phyloP scores from a whole-genome alignment of 352 stramenopile genomes.

The Globisporangium paroecandrum region DNA sequence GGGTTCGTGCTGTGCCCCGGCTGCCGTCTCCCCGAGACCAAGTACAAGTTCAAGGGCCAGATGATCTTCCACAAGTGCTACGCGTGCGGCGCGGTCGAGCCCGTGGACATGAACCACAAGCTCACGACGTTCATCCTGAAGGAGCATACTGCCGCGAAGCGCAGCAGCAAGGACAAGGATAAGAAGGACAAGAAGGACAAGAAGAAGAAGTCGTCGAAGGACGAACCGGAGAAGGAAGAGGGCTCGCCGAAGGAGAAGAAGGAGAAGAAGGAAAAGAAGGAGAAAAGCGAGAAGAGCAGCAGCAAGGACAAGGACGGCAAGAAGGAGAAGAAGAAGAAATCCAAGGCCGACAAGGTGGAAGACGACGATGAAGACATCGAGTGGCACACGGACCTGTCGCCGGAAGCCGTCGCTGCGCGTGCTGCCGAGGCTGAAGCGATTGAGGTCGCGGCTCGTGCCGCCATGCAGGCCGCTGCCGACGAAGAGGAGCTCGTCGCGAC shows the following conservation, averaged over 20 bases:
- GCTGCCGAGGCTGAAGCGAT: slow-evolving; percentile 80
- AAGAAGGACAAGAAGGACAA: slow-evolving; percentile 76
- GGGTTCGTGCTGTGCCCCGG: slow-evolving; percentile 97
- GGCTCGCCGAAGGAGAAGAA: slow-evolving; percentile 52
- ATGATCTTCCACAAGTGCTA: slow-evolving; percentile 98
- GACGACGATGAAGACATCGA: slow-evolving; percentile 72
- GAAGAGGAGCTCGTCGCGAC: slow-evolving; percentile 64
- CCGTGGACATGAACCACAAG: slow-evolving; percentile 98
- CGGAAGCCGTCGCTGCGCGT: slow-evolving; percentile 76
- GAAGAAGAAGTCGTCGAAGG: slow-evolving; percentile 49
- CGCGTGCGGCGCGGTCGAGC: slow-evolving; percentile 95
- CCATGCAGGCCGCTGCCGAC: slow-evolving; percentile 52
- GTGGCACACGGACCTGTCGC: slow-evolving; percentile 85
- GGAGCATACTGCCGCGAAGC: slow-evolving; percentile 92
- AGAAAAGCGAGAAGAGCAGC: slow-evolving; percentile 68
- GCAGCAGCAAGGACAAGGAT: slow-evolving; percentile 79
- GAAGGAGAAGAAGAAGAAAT: slow-evolving; percentile 83
- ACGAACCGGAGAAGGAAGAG: slow-evolving; percentile 70
- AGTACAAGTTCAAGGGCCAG: slow-evolving; percentile 98
- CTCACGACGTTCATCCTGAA: slow-evolving; percentile 97
- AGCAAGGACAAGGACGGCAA: slow-evolving; percentile 73
- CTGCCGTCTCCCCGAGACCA: slow-evolving; percentile 97
- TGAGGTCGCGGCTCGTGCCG: slow-evolving; percentile 66
- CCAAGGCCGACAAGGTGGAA: slow-evolving; percentile 42
- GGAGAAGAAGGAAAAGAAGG: slow-evolving; percentile 71